Evolutionary conservation across 1,284 basidiomycete species (phyloP).

Genomic region (Puccinia coronata): DNA sequence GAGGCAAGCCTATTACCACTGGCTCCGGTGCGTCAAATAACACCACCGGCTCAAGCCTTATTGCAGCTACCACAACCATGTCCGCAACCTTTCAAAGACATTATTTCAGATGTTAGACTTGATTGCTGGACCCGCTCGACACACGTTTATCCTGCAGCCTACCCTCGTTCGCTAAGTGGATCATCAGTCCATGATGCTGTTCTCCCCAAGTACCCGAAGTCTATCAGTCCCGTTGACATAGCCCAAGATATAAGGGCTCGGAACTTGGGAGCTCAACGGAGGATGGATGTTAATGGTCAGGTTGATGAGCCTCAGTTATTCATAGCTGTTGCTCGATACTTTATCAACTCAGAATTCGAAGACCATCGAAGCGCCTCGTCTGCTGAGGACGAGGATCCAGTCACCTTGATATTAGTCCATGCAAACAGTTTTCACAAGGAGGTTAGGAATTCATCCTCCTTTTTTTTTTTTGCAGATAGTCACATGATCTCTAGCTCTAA

Average conservation of each 20-base stretch:
- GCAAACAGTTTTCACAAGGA: constrained; percentile 82
- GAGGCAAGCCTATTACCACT: neutral
- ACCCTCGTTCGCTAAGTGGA: constrained; percentile 63
- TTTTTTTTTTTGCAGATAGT: neutral
- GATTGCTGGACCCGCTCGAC: constrained; percentile 63
- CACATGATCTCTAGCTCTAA: neutral
- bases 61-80: neutral
- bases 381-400: constrained; percentile 56
- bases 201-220: neutral
- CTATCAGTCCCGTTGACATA: constrained; percentile 52
- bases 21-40: neutral
- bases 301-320: constrained; percentile 66
- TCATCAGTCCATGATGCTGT: constrained; percentile 52
- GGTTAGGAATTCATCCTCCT: constrained; percentile 62
- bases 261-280: constrained; percentile 50
- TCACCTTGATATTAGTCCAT: constrained; percentile 73
- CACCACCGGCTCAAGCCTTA: neutral
- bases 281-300: constrained; percentile 59
- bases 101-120: constrained; percentile 53
- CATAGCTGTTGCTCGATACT: constrained; percentile 61
- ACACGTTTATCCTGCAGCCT: constrained; percentile 73
- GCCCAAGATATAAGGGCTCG: constrained; percentile 39
- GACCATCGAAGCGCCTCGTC: constrained; percentile 33
- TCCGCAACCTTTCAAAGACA: constrained; percentile 15
- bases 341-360: constrained; percentile 51